Conservation (phyloP, 2,329 filamentous ascomycete genomes). For the Fusarium begoniae region DNA sequence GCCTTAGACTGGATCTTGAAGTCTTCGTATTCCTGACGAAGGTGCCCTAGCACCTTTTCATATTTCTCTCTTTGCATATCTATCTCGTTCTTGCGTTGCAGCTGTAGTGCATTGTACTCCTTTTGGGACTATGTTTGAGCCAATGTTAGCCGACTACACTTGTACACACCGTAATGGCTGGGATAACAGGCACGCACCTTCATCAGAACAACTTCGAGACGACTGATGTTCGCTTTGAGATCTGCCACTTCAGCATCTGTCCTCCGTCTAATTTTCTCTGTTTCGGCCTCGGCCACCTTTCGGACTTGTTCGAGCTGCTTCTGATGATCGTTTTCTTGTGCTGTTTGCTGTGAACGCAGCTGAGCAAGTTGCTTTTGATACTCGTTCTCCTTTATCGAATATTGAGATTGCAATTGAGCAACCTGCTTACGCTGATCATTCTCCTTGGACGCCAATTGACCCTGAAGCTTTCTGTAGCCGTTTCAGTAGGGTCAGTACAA, state of each 20-base stretch:
- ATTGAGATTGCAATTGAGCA: conserved; percentile 44
- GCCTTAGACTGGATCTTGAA: conserved; percentile 24
- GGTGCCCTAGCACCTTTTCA: conserved; percentile 6
- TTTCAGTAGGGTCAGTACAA: conserved; percentile 21
- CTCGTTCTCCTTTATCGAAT: conserved; percentile 40
- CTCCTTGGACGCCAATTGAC: conserved; percentile 44
- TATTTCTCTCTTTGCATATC: conserved; percentile 19
- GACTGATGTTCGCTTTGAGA: conserved; percentile 66
- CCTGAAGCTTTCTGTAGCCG: conserved; percentile 44
- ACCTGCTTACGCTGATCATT: conserved; percentile 45
- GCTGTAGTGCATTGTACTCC: conserved; percentile 52
- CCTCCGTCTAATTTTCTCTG: conserved; percentile 58
- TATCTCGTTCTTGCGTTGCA: conserved; percentile 23
- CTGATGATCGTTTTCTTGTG: conserved; percentile 49
- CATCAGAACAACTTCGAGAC: conserved; percentile 69
- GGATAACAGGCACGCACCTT: conserved; percentile 54
- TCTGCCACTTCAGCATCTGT: conserved; percentile 71
- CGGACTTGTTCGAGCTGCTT: conserved; percentile 57
- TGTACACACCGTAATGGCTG: neutral
- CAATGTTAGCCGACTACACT: neutral
- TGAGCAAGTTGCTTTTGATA: conserved; percentile 41
- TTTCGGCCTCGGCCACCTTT: conserved; percentile 59
- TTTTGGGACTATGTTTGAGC: conserved; percentile 61
- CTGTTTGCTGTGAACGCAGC: conserved; percentile 30
- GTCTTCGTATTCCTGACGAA: conserved; percentile 35